Evolutionary conservation across 495 filamentous ascomycete genomes (phyloP), one percentile per base, ranked within the genome.

Genomic region (Xylona heveae): DNA sequence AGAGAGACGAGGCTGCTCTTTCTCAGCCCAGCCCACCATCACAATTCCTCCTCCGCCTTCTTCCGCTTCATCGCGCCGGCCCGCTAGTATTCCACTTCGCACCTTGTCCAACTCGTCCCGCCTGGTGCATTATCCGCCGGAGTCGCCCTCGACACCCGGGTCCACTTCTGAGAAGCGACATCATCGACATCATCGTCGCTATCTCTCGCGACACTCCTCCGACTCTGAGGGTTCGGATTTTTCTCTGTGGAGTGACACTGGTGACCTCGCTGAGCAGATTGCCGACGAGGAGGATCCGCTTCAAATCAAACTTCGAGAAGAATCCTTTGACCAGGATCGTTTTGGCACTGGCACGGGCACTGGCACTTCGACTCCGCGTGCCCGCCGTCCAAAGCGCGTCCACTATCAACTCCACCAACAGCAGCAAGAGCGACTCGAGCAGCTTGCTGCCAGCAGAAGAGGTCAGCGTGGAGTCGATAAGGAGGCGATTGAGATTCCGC

Each of bases 221-320:
- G 63, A 58, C 50, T 74, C 71, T 34, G 59, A 53, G 42, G 69
- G 64, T 46, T 80, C 76, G 33, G 72, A 75, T 42, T 74, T 77
- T 50, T 84, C 79, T 19, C 52, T 67, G 34, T 92, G 81, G 83
- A 79, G 79, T 47, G 81, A 92, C 46, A 88, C 83, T 29, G 88
- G 82, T 32, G 88, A 94, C 55, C 66, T 95, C 37, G 77, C 77
- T 41, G 82, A 92, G 57, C 84, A 90, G 62, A 62, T 82, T 42
- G 72, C 68, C 33, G 77, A 73, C 53, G 66, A 68, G 39, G 78
- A 88, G 52, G 77, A 90, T 53, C 76, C 80, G 30, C 54, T 82
- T 36, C 70, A 64, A 40, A 63, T 67, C 45, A 64, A 58, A 36
- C 57, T 80, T 34, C 61, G 59, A 45, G 59, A 66, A 10, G 59